Evolutionary conservation across 225 moss, liverwort and hornwort genomes (phyloP), one percentile per base, ranked within the genome.

Genomic region (Anthoceros angustus): DNA sequence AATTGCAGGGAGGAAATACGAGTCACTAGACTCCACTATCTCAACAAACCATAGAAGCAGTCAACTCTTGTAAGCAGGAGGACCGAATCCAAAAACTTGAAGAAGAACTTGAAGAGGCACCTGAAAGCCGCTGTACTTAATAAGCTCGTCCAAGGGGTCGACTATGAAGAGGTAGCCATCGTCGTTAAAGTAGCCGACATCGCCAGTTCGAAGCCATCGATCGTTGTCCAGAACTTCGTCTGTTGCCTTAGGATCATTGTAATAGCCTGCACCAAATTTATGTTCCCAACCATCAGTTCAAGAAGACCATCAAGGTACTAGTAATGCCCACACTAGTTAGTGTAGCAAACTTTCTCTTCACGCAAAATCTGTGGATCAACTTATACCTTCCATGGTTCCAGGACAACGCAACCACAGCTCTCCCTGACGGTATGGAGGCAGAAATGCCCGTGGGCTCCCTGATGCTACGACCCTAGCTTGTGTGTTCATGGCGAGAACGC

Each of bases 331-430:
- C 45, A 16, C 12, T 16, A 46, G 16, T 46, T 46, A 11, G 2
- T 46, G 16, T 11, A 6, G 45, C 11, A 46, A 46, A 55, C 55
- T 7, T 23, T 18, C 55, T 55, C 14, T 15, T 55, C 55, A 20
- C 7, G 55, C 32, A 32, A 32, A 32, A 1, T 4, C 32, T 32
- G 55, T 55, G 8, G 39, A 42, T 21, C 60, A 63, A 61, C 18
- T 55, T n/a, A 9, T 70, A 82, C 87, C 87, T 87, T 79, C 78
- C 84, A 85, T 87, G 43, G 80, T 64, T 64, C 67, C 62, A 26
- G 87, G 74, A 66, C 82, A 82, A 66, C 82, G 80, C 70, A 87
- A 72, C 85, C 80, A 85, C 5, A 87, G 65, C 73, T 87, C 84
- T 9, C 87, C 87, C 50, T 75, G 73, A 72, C 77, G 75, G 25